Conservation (phyloP, 495 filamentous ascomycete genomes). For the Penicillium arizonense region DNA sequence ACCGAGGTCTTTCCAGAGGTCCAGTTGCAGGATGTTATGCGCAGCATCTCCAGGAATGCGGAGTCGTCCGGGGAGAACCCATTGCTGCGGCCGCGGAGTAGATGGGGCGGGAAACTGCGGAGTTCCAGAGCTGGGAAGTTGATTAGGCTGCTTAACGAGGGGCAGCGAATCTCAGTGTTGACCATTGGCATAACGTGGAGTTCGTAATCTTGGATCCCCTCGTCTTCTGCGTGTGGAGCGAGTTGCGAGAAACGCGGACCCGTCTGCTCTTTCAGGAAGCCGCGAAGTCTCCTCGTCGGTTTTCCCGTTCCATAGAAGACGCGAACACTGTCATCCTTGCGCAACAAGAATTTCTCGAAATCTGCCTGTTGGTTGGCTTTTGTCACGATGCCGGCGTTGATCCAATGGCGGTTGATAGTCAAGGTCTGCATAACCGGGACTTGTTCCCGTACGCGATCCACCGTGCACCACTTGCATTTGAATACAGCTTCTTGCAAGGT, state of each 20-base stretch:
- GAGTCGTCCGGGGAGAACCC: constrained; percentile 17
- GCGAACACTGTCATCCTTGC: constrained; percentile 9
- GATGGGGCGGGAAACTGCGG: constrained; percentile 20
- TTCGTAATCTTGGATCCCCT: constrained; percentile 15
- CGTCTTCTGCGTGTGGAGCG: not conserved
- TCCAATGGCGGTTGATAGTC: constrained; percentile 33
- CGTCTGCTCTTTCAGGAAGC: not conserved
- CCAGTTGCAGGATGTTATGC: constrained; percentile 27
- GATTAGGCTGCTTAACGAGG: not conserved
- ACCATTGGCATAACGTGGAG: constrained; percentile 24
- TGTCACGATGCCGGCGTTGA: constrained; percentile 27
- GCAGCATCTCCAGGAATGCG: constrained; percentile 35
- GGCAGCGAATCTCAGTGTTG: constrained; percentile 13
- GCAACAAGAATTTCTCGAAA: constrained; percentile 23
- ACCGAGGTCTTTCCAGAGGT: not conserved
- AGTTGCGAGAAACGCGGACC: not conserved
- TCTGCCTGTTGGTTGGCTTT: constrained; percentile 12
- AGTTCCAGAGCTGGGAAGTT: constrained; percentile 18
- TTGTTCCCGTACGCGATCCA: constrained; percentile 26
- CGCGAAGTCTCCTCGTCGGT: not conserved
- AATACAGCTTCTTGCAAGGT: constrained; percentile 33
- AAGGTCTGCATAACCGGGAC: constrained; percentile 36
- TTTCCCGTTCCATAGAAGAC: constrained; percentile 19
- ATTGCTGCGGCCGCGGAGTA: constrained; percentile 24
- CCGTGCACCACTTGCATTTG: constrained; percentile 39